Conservation (phyloP, 129 eudicot genomes). For the Escallonia rubra region DNA sequence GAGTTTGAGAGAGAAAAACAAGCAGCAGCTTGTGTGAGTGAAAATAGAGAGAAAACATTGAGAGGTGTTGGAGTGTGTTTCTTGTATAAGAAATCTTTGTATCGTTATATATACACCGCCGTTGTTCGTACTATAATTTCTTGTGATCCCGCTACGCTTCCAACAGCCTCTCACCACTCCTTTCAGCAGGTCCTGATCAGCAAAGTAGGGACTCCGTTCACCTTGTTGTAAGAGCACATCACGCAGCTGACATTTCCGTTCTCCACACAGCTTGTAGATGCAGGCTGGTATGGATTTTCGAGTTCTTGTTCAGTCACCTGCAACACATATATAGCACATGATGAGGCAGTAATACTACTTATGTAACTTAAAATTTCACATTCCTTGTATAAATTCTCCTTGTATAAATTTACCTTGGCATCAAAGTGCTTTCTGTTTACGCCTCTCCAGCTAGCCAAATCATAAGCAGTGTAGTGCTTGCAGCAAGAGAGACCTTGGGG, state of each 20-base stretch:
- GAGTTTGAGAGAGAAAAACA: no score
- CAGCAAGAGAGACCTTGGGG: slow-evolving; percentile 66
- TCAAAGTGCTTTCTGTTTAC: slow-evolving; percentile 48
- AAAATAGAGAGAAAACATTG: no score
- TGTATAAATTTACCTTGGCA: slow-evolving; percentile 46
- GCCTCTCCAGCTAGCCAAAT: slow-evolving; percentile 69
- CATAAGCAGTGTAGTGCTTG: slow-evolving; percentile 77
- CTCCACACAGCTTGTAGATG: slow-evolving; percentile 59
- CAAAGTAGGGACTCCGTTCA: slow-evolving; percentile 62
- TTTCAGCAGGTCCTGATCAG: slow-evolving; percentile 40
- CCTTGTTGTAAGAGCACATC: slow-evolving; percentile 74
- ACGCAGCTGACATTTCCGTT: slow-evolving; percentile 71
- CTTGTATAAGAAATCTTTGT: no score
- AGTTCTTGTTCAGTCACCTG: slow-evolving; percentile 65
- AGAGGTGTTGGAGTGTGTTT: no score
- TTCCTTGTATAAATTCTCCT: no score
- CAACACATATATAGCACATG: background rate
- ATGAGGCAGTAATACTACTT: no score
- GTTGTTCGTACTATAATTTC: no score
- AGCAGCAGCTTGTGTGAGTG: no score
- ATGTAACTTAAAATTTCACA: background rate
- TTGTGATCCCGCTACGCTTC: no score
- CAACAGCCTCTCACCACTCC: slow-evolving; percentile 48
- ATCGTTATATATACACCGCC: no score
- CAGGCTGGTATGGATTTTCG: slow-evolving; percentile 64